phyloP scores from a whole-genome alignment of 1,284 basidiomycete species.

The Pascua guehoae region DNA sequence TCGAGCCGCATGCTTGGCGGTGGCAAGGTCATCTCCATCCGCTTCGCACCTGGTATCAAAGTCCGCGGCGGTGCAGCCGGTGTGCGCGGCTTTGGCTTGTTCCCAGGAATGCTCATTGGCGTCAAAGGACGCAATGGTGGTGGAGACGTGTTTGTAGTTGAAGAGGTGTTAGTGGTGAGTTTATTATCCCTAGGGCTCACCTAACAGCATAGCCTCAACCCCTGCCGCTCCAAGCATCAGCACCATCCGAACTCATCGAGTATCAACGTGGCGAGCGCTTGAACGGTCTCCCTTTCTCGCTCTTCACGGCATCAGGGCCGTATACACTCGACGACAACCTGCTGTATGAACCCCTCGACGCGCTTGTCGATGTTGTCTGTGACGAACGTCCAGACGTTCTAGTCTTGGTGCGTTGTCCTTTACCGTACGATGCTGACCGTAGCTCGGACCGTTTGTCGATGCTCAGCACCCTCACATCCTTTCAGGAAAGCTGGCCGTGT shows the following conservation, averaged over 20 bases:
- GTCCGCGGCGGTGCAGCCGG: conserved; percentile 63
- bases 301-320: conserved; percentile 73
- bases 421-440: conserved; percentile 7
- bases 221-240: conserved; percentile 39
- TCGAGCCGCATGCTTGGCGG: conserved; percentile 72
- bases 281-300: conserved; percentile 56
- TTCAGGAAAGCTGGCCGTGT: conserved; percentile 63
- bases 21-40: conserved; percentile 66
- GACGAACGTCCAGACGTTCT: conserved; percentile 68
- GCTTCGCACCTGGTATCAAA: conserved; percentile 61
- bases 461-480: conserved; percentile 67
- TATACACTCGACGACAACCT: conserved; percentile 75
- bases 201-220: conserved; percentile 47
- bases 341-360: conserved; percentile 65
- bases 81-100: conserved; percentile 69
- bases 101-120: conserved; percentile 83
- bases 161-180: conserved; percentile 73
- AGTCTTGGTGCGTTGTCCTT: conserved; percentile 61
- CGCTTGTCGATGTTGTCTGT: conserved; percentile 59
- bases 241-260: conserved; percentile 35
- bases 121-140: conserved; percentile 89
- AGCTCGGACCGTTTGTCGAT: conserved; percentile 91
- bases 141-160: conserved; percentile 76
- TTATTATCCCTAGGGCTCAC: not conserved
- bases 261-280: conserved; percentile 44